Conservation (phyloP, 1,284 basidiomycete species). For the Pyrrhoderma lamaoense region DNA sequence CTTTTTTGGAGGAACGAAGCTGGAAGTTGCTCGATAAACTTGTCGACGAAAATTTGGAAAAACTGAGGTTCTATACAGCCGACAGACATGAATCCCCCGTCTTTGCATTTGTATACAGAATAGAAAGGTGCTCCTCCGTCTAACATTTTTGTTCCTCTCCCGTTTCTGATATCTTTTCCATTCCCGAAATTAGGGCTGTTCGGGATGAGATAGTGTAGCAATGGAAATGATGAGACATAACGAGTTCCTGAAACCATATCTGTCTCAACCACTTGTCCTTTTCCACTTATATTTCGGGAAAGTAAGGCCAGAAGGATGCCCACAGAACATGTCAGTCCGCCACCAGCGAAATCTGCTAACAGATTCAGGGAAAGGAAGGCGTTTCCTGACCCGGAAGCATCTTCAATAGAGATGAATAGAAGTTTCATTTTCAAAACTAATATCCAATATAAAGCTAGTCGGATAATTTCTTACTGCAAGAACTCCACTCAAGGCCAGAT, state of each 20-base stretch:
- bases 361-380: conserved; percentile 73
- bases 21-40: conserved; percentile 47
- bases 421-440: not conserved
- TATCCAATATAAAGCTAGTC: not conserved
- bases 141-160: conserved; percentile 55
- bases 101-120: conserved; percentile 64
- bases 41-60: conserved; percentile 52
- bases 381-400: conserved; percentile 64
- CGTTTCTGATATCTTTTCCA: conserved; percentile 28
- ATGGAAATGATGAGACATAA: conserved; percentile 66
- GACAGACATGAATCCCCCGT: conserved; percentile 70
- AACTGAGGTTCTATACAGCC: conserved; percentile 71
- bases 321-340: conserved; percentile 64
- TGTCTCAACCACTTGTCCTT: conserved; percentile 67
- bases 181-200: conserved; percentile 26
- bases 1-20: conserved; percentile 29
- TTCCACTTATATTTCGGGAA: conserved; percentile 53
- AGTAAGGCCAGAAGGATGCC: conserved; percentile 74
- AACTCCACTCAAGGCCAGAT: conserved; percentile 75
- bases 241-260: conserved; percentile 82
- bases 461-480: conserved; percentile 53
- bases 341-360: conserved; percentile 78
- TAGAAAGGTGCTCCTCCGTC: conserved; percentile 82
- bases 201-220: conserved; percentile 43
- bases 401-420: conserved; percentile 30